Evolutionary conservation across 2,329 filamentous ascomycete genomes (phyloP), one percentile per base, ranked within the genome.

Genomic region (Paraconiothyrium sp.): DNA sequence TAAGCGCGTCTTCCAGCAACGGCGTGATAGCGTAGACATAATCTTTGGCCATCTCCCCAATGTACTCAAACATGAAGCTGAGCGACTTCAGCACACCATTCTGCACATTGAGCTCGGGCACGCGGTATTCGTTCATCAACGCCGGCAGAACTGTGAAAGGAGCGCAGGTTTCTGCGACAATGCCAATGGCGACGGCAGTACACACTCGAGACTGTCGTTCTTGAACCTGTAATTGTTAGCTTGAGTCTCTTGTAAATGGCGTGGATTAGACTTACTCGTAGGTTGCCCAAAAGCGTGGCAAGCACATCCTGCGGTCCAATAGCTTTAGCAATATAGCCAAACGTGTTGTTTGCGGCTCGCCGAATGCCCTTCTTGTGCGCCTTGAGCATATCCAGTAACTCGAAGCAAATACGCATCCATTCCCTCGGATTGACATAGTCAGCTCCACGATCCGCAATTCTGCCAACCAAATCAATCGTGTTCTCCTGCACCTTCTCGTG

Each of bases 341-440:
- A 99, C 0, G 95, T 99, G 84, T 99, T 99, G 87, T 99, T 99
- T 71, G 95, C 96, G 24, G 95, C 95, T 79, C 95, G 91, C 67
- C 95, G 92, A 70, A 99, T 99, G 67, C 95, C 96, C 86, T 99
- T 99, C 83, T 99, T 99, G 85, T 99, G 95, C 7, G 95, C 95
- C 82, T 99, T 99, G 73, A 99, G 88, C 95, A 99, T 99, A 81
- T 99, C 95, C 34, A 99, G 88, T 57, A 99, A 85, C 83, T 99
- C 95, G 80, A 99, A 99, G 82, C 95, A 99, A 78, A 99, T 99
- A 77, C 95, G 90, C 96, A 99, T 99, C 95, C 95, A 99, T 81
- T 99, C 95, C 74, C 95, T 89, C 14, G 95, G 94, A 76, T 97
- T 97, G 76, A 99, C 95, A 66, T 92, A 94, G 80, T 99, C 95